A percentile compares a stretch with the other conserved stretches of the same genome.
phyloP scores from a whole-genome alignment of 306 rosid species.

The Acacia confusa region DNA sequence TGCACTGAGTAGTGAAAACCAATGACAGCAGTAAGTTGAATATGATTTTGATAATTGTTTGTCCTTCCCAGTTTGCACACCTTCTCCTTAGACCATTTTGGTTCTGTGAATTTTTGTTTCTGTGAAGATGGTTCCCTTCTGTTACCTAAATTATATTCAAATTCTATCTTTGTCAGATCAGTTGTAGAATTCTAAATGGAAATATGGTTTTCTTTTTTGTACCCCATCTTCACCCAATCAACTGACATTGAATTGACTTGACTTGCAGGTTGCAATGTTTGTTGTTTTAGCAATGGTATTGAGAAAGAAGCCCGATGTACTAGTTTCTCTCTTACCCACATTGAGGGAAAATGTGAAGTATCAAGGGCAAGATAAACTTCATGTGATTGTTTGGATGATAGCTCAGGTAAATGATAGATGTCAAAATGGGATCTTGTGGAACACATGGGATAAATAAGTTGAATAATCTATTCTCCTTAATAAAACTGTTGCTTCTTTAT shows the following conservation, averaged over 20 bases:
- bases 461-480: neutral
- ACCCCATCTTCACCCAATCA: conserved; percentile 17
- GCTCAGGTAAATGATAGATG: conserved; percentile 61
- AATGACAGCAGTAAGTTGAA: conserved; percentile 15
- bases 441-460: neutral
- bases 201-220: neutral
- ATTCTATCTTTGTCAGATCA: conserved; percentile 19
- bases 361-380: conserved; percentile 95
- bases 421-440: neutral
- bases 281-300: conserved; percentile 80
- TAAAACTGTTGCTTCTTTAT: neutral
- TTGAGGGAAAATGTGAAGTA: conserved; percentile 73
- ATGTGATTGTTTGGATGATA: conserved; percentile 73
- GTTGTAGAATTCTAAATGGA: conserved; percentile 26
- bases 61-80: conserved; percentile 24
- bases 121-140: conserved; percentile 1
- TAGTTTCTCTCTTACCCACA: conserved; percentile 55
- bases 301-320: conserved; percentile 85
- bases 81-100: conserved; percentile 13
- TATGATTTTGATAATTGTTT: conserved; percentile 1
- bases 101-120: neutral
- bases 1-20: conserved; percentile 8
- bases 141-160: neutral
- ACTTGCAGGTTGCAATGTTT: conserved; percentile 83
- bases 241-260: conserved; percentile 24